Percentiles rank a stretch among this genome's conserved stretches.
Evolutionary conservation across 768 basidiomycete species (phyloP).

Genomic region (Psilocybe azurescens): DNA sequence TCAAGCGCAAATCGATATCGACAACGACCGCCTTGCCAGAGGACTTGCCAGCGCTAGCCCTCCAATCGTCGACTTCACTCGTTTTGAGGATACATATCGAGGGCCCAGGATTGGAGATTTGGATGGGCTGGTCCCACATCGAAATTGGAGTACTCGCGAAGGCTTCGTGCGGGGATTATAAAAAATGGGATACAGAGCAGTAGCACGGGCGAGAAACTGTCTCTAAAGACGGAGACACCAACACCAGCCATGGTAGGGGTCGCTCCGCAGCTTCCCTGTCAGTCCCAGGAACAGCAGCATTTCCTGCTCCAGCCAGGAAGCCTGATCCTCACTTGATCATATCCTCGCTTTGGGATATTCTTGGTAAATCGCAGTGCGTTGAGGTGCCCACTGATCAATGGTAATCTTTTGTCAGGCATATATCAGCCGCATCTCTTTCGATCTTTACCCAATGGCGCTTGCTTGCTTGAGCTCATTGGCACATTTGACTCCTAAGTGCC

Average conservation of each 20-base stretch:
- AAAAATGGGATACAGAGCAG: slow-evolving; percentile 6
- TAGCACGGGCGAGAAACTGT: slow-evolving; percentile 3
- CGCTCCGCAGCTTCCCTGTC: background rate
- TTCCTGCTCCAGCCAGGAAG: slow-evolving; percentile 23
- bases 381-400: background rate
- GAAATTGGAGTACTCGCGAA: slow-evolving; percentile 6
- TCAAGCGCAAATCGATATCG: slow-evolving; percentile 13
- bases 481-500: slow-evolving; percentile 39
- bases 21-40: slow-evolving; percentile 4
- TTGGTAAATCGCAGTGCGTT: slow-evolving; percentile 11
- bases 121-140: slow-evolving; percentile 18
- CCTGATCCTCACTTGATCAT: slow-evolving; percentile 28
- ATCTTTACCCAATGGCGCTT: slow-evolving; percentile 37
- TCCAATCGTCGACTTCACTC: slow-evolving; percentile 31
- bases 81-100: slow-evolving; percentile 31
- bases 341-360: slow-evolving; percentile 18
- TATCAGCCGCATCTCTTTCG: slow-evolving; percentile 39
- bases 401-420: slow-evolving; percentile 32
- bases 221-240: background rate
- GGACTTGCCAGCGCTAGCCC: slow-evolving; percentile 20
- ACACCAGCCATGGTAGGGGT: background rate
- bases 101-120: slow-evolving; percentile 22
- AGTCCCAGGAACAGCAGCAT: background rate
- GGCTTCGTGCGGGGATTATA: background rate
- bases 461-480: slow-evolving; percentile 41